Evolutionary conservation across 2,329 filamentous ascomycete species (phyloP).

Genomic region (Coniochaeta sp.): DNA sequence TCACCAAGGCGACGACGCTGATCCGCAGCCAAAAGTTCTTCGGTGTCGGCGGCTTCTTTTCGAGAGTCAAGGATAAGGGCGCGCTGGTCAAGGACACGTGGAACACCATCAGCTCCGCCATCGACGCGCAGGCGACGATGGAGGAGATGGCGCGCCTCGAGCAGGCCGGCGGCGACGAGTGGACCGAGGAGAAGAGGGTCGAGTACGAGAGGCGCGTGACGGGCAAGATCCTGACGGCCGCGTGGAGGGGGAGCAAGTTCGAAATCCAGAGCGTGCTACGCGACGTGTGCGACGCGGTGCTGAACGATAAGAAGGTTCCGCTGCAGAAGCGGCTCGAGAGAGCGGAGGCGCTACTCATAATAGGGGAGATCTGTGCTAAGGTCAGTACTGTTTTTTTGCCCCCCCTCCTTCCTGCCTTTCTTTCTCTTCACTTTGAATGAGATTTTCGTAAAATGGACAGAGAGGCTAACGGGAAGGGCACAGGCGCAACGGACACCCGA

Average conservation of each 20-base stretch:
- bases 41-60: slow-evolving; percentile 92
- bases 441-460: neutral
- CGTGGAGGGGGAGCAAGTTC: slow-evolving; percentile 93
- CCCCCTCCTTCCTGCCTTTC: slow-evolving; percentile 8
- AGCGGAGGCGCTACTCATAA: slow-evolving; percentile 80
- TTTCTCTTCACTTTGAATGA: neutral
- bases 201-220: slow-evolving; percentile 96
- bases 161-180: slow-evolving; percentile 89
- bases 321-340: slow-evolving; percentile 83
- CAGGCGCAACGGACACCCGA: slow-evolving; percentile 85
- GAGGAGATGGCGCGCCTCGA: slow-evolving; percentile 98
- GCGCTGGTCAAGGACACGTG: slow-evolving; percentile 96
- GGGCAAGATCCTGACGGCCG: slow-evolving; percentile 94
- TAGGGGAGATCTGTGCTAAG: slow-evolving; percentile 84
- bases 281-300: slow-evolving; percentile 85
- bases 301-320: slow-evolving; percentile 72
- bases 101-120: slow-evolving; percentile 93
- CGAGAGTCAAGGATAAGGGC: slow-evolving; percentile 90
- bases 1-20: slow-evolving; percentile 78
- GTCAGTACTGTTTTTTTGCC: no score
- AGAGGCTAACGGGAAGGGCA: slow-evolving; percentile 8
- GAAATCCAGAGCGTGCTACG: slow-evolving; percentile 95
- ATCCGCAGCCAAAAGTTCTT: slow-evolving; percentile 96
- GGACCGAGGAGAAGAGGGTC: slow-evolving; percentile 94
- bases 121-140: slow-evolving; percentile 96